These are phyloP conservation scores for Mortierella sp. DNA, from an alignment of 371 early-diverging fungal species.

Conservation along the genomic window DNA sequence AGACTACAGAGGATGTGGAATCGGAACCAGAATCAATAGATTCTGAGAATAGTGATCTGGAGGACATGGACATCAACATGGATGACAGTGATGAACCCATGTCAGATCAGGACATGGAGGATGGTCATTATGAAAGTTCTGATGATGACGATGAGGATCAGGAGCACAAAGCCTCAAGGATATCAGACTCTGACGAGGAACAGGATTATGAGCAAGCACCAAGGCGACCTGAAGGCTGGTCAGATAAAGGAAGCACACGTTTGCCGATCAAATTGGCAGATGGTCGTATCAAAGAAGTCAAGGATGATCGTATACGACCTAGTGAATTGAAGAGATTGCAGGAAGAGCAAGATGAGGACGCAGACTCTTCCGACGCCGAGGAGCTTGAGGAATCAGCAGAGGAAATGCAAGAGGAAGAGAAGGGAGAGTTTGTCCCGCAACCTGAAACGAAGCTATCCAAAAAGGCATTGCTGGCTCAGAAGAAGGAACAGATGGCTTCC, in stretches of 20 bases:
- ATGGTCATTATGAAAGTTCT: slow-evolving; percentile 31
- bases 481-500: slow-evolving; percentile 82
- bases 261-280: slow-evolving; percentile 74
- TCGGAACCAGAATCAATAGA: slow-evolving; percentile 54
- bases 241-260: slow-evolving; percentile 61
- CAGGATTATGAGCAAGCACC: slow-evolving; percentile 73
- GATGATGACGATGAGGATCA: slow-evolving; percentile 22
- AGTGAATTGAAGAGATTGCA: slow-evolving; percentile 55
- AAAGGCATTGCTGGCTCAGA: slow-evolving; percentile 67
- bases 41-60: slow-evolving; percentile 54
- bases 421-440: slow-evolving; percentile 23
- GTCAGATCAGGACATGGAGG: slow-evolving; percentile 40
- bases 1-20: slow-evolving; percentile 59
- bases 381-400: slow-evolving; percentile 6
- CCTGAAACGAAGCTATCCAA: slow-evolving; percentile 55
- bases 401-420: slow-evolving; percentile 21
- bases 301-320: slow-evolving; percentile 43
- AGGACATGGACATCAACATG: slow-evolving; percentile 55
- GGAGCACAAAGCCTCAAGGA: slow-evolving; percentile 11
- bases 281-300: slow-evolving; percentile 58
- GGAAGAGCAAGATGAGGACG: slow-evolving; percentile 48
- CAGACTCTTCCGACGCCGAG: slow-evolving; percentile 31
- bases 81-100: slow-evolving; percentile 45
- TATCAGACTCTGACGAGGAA: slow-evolving; percentile 65
- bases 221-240: slow-evolving; percentile 67